These are phyloP conservation scores for Rhododendron vialii DNA, from an alignment of 148 eudicot species.

Conservation along the genomic window DNA sequence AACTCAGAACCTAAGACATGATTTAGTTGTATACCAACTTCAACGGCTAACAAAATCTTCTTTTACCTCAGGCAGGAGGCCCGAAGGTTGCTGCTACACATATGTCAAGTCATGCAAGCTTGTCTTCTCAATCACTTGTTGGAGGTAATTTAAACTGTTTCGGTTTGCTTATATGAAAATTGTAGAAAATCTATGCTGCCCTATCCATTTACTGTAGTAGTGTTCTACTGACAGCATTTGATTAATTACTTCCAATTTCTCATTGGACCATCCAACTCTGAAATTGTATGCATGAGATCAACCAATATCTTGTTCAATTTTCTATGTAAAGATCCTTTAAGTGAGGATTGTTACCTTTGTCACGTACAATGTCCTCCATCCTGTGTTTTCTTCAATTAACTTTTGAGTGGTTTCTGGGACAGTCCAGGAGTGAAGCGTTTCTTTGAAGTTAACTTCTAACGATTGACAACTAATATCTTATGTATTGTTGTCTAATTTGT, in stretches of 20 bases:
- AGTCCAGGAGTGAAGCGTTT: neutral
- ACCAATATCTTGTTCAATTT: neutral
- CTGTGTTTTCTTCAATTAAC: neutral
- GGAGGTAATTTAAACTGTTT: slow-evolving; percentile 31
- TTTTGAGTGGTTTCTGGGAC: neutral
- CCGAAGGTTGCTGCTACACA: slow-evolving; percentile 26
- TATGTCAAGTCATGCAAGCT: slow-evolving; percentile 24
- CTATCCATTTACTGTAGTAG: neutral
- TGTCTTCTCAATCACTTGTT: slow-evolving; percentile 29
- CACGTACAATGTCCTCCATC: too few species aligned
- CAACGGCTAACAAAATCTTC: neutral
- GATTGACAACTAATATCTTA: neutral
- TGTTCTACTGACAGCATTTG: neutral
- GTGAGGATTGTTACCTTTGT: neutral
- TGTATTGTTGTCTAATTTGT: neutral
- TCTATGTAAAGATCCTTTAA: neutral
- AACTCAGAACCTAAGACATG: neutral
- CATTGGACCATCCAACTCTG: neutral
- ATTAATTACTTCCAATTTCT: neutral
- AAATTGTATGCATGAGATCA: neutral
- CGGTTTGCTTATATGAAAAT: neutral
- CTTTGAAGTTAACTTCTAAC: neutral
- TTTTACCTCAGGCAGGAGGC: slow-evolving; percentile 36
- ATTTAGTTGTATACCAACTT: neutral
- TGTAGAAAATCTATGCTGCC: neutral